Evolutionary conservation across 192 early-diverging fungal species (phyloP).

Genomic region (Dimargaris xerosporica): DNA sequence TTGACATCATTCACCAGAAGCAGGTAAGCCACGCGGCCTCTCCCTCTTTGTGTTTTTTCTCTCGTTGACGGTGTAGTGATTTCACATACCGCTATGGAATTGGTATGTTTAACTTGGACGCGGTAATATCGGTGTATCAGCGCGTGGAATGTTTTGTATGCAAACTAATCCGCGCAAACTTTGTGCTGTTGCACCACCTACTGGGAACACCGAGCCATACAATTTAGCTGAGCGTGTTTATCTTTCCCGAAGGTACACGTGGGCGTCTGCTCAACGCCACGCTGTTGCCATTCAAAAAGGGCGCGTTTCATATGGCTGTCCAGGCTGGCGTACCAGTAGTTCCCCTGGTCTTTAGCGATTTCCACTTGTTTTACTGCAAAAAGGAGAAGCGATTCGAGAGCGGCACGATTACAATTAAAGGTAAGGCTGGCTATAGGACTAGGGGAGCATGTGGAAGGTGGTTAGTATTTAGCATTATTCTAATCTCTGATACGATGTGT

Average conservation of each 20-base stretch:
- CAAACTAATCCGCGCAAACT: too few species aligned
- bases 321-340: constrained; percentile 74
- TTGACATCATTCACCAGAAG: constrained; percentile 52
- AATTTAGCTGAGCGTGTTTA: constrained; percentile 47
- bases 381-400: constrained; percentile 23
- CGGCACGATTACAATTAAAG: constrained; percentile 21
- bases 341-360: constrained; percentile 71
- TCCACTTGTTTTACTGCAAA: constrained; percentile 27
- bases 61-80: neutral
- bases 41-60: neutral
- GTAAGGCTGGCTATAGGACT: constrained; percentile 8
- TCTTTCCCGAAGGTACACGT: constrained; percentile 89
- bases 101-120: neutral
- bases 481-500: too few species aligned
- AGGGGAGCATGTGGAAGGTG: too few species aligned
- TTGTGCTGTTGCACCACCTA: too few species aligned
- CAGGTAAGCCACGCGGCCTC: constrained; percentile 26
- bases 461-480: too few species aligned
- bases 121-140: too few species aligned
- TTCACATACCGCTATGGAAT: neutral
- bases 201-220: too few species aligned
- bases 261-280: constrained; percentile 48
- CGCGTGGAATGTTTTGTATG: too few species aligned
- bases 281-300: constrained; percentile 90
- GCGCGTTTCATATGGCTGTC: constrained; percentile 86